Percentiles rank a stretch among this genome's conserved stretches.
phyloP scores from a whole-genome alignment of 345 rosid genomes.

The Abelmoschus esculentus region DNA sequence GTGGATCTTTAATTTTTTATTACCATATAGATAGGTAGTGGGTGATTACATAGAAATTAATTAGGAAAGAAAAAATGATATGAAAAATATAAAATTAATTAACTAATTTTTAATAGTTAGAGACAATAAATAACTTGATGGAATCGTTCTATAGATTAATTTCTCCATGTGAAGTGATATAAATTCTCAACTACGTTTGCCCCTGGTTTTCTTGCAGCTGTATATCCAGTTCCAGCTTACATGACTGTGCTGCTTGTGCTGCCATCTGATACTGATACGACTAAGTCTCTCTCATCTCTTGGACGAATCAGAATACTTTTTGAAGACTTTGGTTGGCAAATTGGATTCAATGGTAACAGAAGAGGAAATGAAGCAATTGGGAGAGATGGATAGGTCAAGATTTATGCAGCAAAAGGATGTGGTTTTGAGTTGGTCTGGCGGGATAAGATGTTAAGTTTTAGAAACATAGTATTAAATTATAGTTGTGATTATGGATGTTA shows the following conservation, averaged over 20 bases:
- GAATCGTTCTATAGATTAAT: too few relatives aligned
- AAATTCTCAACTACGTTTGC: constrained; percentile 6
- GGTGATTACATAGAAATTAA: too few relatives aligned
- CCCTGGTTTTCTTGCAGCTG: constrained; percentile 33
- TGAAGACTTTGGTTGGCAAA: constrained; percentile 67
- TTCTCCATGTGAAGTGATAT: not conserved
- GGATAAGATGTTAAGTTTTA: too few relatives aligned
- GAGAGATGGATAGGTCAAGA: constrained; percentile 69
- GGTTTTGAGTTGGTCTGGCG: constrained; percentile 59
- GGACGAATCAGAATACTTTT: constrained; percentile 18
- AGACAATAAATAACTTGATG: too few relatives aligned
- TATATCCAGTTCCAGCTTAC: constrained; percentile 60
- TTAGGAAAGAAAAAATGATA: too few relatives aligned
- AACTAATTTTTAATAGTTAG: too few relatives aligned
- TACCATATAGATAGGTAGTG: too few relatives aligned
- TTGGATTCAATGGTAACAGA: constrained; percentile 81
- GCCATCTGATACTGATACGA: constrained; percentile 60
- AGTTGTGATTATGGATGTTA: too few relatives aligned
- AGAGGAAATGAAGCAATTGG: constrained; percentile 79
- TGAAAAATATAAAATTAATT: too few relatives aligned
- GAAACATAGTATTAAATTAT: too few relatives aligned
- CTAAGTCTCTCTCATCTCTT: constrained; percentile 38
- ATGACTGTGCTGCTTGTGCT: constrained; percentile 53
- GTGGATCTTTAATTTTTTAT: too few relatives aligned
- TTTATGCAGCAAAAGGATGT: constrained; percentile 81